Evolutionary conservation across 1,284 basidiomycete species (phyloP), one percentile per base, ranked within the genome.

Genomic region (Trichosporon sp.): DNA sequence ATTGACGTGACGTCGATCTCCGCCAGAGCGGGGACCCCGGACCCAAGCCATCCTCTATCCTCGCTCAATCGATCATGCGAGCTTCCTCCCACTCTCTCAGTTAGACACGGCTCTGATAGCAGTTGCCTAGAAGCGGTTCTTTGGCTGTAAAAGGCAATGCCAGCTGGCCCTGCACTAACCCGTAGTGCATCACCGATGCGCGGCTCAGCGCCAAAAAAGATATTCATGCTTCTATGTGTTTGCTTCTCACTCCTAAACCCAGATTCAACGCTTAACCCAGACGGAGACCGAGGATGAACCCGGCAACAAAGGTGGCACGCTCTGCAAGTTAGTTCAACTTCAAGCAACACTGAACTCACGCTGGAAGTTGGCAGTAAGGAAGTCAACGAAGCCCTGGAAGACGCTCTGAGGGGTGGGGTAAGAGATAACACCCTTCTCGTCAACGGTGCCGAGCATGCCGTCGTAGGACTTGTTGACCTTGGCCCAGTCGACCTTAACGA

Each of bases 361-460:
- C 79, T 95, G 95, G 85, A 98, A 98, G 81, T 97, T 92, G 27
- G 93, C 91, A 0, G 92, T 93, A 78, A 98, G 85, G 85, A 98
- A 98, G 82, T 94, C 86, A 42, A 93, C 84, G 29, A 91, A 77
- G 87, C 90, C 89, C 62, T 83, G 86, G 87, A 90, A 93, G 44
- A 92, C 80, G 3, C 89, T 88, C 35, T 80, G 82, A 68, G 90
- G 81, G 7, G 87, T 91, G 0, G 92, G 90, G 7, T 90, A 85
- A 66, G 78, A 85, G 72, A 78, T 85, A 31, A 79, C 80, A 87
- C 91, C 68, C 76, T 81, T 75, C 0, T 85, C 83, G 62, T 92
- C 89, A 25, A 83, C 87, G 9, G 86, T 88, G 75, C 91, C 90
- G 76, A 94, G 89, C 34, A 88, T 73, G 68, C 87, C 87, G 77